Percentiles rank a stretch among this genome's conserved stretches.
Conservation (phyloP, 192 early-diverging fungal species). For the Chytriomyces hyalinus region DNA sequence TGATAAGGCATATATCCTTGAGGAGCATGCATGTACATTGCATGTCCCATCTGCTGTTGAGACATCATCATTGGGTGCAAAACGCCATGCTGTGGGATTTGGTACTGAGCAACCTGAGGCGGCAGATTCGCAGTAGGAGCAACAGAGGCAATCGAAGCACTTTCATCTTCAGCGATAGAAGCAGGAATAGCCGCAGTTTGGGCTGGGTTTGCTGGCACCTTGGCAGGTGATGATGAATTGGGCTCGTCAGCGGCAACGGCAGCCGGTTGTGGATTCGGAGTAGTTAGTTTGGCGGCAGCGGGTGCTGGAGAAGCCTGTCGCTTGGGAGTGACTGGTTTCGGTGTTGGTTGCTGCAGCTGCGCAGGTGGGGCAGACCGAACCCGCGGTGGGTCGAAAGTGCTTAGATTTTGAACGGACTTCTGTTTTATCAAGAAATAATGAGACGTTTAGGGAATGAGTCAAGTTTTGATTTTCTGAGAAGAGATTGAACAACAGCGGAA, state of each 20-base stretch:
- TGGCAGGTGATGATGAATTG: not conserved
- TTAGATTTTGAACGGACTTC: not conserved
- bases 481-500: not conserved
- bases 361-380: not conserved
- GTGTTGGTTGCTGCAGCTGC: not conserved
- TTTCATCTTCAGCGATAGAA: not conserved
- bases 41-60: not conserved
- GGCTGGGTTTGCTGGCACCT: not conserved
- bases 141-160: not conserved
- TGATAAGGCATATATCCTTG: slow-evolving; percentile 21
- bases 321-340: not conserved
- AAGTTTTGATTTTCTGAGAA: not conserved
- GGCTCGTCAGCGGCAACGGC: not conserved
- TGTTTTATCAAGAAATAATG: not conserved
- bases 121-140: not conserved
- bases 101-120: not conserved
- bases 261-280: not conserved
- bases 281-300: not conserved
- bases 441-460: not conserved
- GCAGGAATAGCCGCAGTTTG: slow-evolving; percentile 9
- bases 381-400: not conserved
- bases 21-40: slow-evolving; percentile 2
- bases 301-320: not conserved
- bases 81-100: no score
- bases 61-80: not conserved